Evolutionary conservation across 2,329 filamentous ascomycete genomes (phyloP).

Genomic region (Colletotrichum lindemuthianum): DNA sequence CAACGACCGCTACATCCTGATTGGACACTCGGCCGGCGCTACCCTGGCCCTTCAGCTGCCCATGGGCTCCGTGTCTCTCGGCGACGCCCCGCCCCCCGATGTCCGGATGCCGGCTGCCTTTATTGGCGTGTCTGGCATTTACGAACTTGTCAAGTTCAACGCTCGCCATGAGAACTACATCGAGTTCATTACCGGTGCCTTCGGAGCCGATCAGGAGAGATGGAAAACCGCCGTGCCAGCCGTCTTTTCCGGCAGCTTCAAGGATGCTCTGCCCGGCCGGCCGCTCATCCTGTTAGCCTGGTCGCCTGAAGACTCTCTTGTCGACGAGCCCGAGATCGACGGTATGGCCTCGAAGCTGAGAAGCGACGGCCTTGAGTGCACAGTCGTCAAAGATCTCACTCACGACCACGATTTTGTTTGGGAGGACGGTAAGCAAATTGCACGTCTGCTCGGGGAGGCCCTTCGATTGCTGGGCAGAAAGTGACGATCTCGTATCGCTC

Average conservation of each 20-base stretch:
- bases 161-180: conserved; percentile 61
- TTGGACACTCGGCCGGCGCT: conserved; percentile 72
- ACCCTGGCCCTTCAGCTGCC: conserved; percentile 71
- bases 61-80: conserved; percentile 52
- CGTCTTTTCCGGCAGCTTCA: conserved; percentile 53
- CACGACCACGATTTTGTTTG: conserved; percentile 74
- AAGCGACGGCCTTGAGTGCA: conserved; percentile 47
- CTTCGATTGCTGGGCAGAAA: conserved; percentile 18
- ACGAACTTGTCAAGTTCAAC: conserved; percentile 68
- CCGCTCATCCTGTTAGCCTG: conserved; percentile 54
- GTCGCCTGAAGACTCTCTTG: conserved; percentile 58
- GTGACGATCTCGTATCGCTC: neutral
- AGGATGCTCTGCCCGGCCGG: conserved; percentile 47
- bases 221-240: conserved; percentile 70
- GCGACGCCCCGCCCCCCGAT: conserved; percentile 36
- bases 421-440: conserved; percentile 67
- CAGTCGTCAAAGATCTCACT: conserved; percentile 53
- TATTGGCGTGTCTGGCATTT: conserved; percentile 73
- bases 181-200: conserved; percentile 68
- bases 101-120: conserved; percentile 60
- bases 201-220: conserved; percentile 59
- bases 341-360: conserved; percentile 61
- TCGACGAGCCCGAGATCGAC: conserved; percentile 68
- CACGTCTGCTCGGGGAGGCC: conserved; percentile 53
- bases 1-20: conserved; percentile 61